Base-by-base conservation (phyloP, 805 yeast genomes). In the Cyberlindnera nakhonratchasimensis region DNA sequence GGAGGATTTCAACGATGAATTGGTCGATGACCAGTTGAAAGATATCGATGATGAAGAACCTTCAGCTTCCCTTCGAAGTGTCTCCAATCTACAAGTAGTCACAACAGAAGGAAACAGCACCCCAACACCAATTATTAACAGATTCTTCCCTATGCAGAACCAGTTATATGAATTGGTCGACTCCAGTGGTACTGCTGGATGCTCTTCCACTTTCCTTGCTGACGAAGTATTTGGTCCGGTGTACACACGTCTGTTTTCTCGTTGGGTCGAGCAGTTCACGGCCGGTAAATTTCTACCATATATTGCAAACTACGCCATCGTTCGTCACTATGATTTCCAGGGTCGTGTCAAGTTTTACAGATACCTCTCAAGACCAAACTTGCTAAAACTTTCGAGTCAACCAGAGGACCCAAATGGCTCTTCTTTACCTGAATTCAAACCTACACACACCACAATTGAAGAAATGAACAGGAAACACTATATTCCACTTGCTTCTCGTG, bases 261-360 rank as follows among this genome's bases (percentile, higher is more conserved):
- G 77, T 41, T 57, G 73, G 13, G 63, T 79, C 31, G 88, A 79
- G 30, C 59, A 64, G 21, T 66, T 75, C 36, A 59, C 64, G 3
- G 57, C 66, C 2, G 70, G 63, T 4, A 65, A 63, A 34, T 57
- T 64, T 45, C 51, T 59, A 19, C 44, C 57, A 43, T 43, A 57
- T 42, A 45, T 57, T 34, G 65, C 58, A 41, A 64, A 57, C 45
- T 60, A 61, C 43, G 65, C 61, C 2, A 65, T 87, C 11, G 71
- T 82, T 0, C 71, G 84, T 47, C 80, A 81, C 14, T 77, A 78
- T 45, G 95, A 86, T 55, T 79, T 79, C 50, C 80, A 78, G 45
- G 95, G 95, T 0, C 79, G 88, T 49, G 70, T 73, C 44, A 83
- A 86, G 54, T 85, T 79, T 51, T 86, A 77, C 60, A 68, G 95